A percentile compares a stretch with the other conserved stretches of the same genome.
Conservation (phyloP, 345 rosid species). For the Sonneratia alba region DNA sequence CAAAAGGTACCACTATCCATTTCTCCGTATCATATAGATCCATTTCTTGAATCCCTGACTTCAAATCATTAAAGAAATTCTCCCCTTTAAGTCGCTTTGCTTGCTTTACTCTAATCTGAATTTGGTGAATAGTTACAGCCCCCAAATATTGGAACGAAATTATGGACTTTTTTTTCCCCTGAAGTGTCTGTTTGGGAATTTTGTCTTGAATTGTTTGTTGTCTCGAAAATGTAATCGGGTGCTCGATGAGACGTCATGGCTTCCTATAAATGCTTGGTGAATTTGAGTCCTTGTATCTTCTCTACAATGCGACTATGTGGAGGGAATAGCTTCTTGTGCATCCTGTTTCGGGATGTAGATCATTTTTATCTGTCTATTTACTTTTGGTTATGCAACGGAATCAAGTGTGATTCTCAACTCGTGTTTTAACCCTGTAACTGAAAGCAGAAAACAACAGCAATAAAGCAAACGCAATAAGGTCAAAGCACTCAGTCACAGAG, state of each 20-base stretch:
- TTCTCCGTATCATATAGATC: neutral
- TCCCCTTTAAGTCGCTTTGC: neutral
- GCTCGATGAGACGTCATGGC: neutral
- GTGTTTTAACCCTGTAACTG: neutral
- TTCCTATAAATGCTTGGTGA: neutral
- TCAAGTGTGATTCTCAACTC: neutral
- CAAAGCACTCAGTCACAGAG: constrained; percentile 93
- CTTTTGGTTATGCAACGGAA: neutral
- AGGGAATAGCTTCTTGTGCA: neutral
- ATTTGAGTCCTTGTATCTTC: neutral
- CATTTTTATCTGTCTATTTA: neutral
- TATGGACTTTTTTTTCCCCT: neutral
- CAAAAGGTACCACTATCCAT: constrained; percentile 12
- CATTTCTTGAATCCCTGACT: neutral
- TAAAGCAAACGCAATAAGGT: constrained; percentile 73
- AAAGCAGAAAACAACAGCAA: constrained; percentile 61
- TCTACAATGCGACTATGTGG: neutral
- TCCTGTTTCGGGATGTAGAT: neutral
- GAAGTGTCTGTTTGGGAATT: neutral
- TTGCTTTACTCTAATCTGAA: neutral
- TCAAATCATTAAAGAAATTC: neutral
- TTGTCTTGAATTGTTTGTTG: neutral
- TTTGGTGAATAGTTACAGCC: neutral
- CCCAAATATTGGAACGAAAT: neutral
- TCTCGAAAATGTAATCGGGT: neutral